Conservation (phyloP, 495 filamentous ascomycete species). For the Hyaloscypha finlandica region DNA sequence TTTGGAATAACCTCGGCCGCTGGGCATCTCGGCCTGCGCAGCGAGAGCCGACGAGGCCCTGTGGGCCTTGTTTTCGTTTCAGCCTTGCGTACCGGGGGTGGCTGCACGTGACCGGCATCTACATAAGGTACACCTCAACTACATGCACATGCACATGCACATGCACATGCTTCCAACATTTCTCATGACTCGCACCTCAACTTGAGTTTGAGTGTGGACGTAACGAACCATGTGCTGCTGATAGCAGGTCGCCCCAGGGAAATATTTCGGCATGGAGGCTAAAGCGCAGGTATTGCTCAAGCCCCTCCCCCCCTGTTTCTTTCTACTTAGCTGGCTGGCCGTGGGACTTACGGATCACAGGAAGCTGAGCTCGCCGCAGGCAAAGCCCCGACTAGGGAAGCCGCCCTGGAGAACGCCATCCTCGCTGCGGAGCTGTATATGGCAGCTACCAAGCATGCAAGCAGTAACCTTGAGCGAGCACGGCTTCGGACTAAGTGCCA, state of each 20-base stretch:
- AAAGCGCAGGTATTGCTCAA: conserved; percentile 41
- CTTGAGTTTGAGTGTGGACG: not conserved
- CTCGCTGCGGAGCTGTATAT: conserved; percentile 76
- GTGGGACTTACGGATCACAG: conserved; percentile 44
- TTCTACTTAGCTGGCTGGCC: too few relatives aligned
- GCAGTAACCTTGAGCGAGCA: conserved; percentile 54
- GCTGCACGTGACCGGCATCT: too few relatives aligned
- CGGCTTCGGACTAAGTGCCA: conserved; percentile 65
- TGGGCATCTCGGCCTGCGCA: not conserved
- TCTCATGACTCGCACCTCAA: not conserved
- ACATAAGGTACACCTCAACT: too few relatives aligned
- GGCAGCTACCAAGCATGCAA: conserved; percentile 61
- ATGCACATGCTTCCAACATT: not conserved
- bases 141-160: too few relatives aligned
- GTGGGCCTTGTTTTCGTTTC: not conserved
- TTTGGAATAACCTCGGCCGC: not conserved
- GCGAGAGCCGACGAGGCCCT: not conserved
- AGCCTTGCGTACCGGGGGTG: too few relatives aligned
- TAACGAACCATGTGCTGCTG: not conserved
- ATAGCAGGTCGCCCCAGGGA: not conserved
- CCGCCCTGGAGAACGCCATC: conserved; percentile 73
- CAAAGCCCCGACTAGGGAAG: conserved; percentile 56
- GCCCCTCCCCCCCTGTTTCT: not conserved
- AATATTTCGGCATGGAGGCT: conserved; percentile 39
- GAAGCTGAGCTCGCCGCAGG: conserved; percentile 60